Evolutionary conservation across 2,329 filamentous ascomycete genomes (phyloP).

Genomic region (Periconia macrospinosa): DNA sequence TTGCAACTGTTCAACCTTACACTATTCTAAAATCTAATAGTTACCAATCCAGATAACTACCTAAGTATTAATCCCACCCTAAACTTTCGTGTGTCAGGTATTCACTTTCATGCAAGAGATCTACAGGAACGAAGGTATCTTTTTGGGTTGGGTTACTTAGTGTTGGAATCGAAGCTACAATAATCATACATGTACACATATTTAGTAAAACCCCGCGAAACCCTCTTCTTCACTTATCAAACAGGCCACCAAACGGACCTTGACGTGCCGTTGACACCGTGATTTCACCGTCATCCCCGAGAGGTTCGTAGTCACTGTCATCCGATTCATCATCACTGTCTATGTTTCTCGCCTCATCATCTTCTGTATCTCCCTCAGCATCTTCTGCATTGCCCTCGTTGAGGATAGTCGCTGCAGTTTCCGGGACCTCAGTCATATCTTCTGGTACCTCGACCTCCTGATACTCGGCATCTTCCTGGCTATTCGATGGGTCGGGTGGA

Average conservation of each 20-base stretch:
- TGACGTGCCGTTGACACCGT: neutral
- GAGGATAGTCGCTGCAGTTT: conserved; percentile 25
- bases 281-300: neutral
- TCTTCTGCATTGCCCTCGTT: conserved; percentile 21
- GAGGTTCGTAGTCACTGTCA: conserved; percentile 14
- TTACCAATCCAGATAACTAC: no score
- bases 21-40: no score
- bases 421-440: conserved; percentile 34
- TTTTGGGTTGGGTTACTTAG: no score
- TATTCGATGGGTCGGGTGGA: conserved; percentile 4
- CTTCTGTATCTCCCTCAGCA: conserved; percentile 11
- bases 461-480: conserved; percentile 14
- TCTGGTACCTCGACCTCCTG: conserved; percentile 30
- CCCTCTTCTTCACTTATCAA: neutral
- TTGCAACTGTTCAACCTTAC: no score
- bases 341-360: conserved; percentile 16
- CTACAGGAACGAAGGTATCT: no score
- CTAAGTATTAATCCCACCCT: no score
- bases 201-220: no score
- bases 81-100: no score
- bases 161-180: no score
- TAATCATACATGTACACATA: no score
- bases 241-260: neutral
- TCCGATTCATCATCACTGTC: conserved; percentile 14
- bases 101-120: no score